Base-by-base conservation (phyloP, 768 basidiomycete species). In the Termitomyces sp. region DNA sequence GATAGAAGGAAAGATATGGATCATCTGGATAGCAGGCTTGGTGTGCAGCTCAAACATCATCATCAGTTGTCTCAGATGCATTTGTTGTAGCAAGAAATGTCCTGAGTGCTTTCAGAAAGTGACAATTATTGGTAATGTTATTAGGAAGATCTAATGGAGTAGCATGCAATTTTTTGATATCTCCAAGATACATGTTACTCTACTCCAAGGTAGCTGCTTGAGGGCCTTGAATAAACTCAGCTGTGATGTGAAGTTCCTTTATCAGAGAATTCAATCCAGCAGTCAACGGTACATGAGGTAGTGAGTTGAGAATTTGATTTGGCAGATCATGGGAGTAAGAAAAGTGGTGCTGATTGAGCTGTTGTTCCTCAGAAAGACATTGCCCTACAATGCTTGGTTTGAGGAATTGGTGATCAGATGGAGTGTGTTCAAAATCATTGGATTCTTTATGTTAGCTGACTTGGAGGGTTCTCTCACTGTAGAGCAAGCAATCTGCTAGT, bases 1-100 rank as follows among this genome's bases (percentile, higher is more conserved):
- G 60, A 45, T 76, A 52, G 46, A 65, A 71, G 1, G 72, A 73
- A 5, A 72, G 70, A 32, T 76, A 66, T 6, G 65, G 54, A 14
- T 67, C 58, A 2, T 74, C 66, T 5, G 72, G 73, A 60, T 69
- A 63, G 4, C 68, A 65, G 5, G 60, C 60, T 11, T 65, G 49
- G 45, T 71, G 67, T 12, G 62, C 64, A n/a, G 57, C 59, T 42
- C 5, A 3, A 14, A 47, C 5, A 29, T 47, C 46, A 29, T 47
- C 10, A 29, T 47, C 29, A 2, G 5, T 47, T 4, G 11, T 20
- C 12, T 47, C 25, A 32, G 48, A 49, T 31, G 48, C 48, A 49
- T 49, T 32, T 49, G 31, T 49, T 1, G 14, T 32, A 0, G 31
- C 31, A 32, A 49, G 48, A 32, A 15, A 49, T 49, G 48, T 15